Conservation (phyloP, 164 flowering plant genomes). For the Macadamia tetraphylla region DNA sequence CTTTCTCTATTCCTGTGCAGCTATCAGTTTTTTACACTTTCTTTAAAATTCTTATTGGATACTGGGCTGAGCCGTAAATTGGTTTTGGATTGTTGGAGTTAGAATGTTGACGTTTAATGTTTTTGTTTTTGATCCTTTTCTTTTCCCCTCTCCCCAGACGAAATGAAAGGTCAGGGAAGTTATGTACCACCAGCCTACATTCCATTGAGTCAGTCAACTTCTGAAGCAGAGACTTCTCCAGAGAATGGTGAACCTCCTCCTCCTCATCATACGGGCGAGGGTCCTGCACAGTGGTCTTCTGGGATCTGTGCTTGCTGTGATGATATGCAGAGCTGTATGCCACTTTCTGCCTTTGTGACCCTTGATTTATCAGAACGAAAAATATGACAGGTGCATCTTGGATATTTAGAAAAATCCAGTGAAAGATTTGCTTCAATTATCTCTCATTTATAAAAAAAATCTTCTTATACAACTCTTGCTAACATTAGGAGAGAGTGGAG, state of each 20-base stretch:
- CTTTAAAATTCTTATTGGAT: too few species aligned
- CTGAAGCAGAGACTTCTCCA: constrained; percentile 25
- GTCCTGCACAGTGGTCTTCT: constrained; percentile 65
- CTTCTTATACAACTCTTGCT: too few species aligned
- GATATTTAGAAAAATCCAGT: constrained; percentile 11
- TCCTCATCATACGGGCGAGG: constrained; percentile 13
- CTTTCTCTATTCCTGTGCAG: too few species aligned
- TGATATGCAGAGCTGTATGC: constrained; percentile 94
- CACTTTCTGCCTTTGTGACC: constrained; percentile 50
- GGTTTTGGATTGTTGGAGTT: too few species aligned
- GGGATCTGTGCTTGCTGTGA: constrained; percentile 97
- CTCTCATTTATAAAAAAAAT: not conserved
- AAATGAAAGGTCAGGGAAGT: constrained; percentile 43
- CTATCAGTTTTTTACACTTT: too few species aligned
- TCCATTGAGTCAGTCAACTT: constrained; percentile 61
- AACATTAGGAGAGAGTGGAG: too few species aligned
- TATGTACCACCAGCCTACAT: constrained; percentile 73
- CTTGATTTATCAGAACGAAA: constrained; percentile 48
- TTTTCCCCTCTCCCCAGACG: not conserved
- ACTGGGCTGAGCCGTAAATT: too few species aligned
- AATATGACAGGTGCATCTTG: constrained; percentile 41
- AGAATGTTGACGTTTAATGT: too few species aligned
- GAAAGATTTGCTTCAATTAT: constrained; percentile 1
- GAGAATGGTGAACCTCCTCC: constrained; percentile 16
- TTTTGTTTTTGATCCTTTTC: not conserved